Evolutionary conservation across 163 green algal species (phyloP), one percentile per base, ranked within the genome.

Genomic region (Scenedesmus sp.): DNA sequence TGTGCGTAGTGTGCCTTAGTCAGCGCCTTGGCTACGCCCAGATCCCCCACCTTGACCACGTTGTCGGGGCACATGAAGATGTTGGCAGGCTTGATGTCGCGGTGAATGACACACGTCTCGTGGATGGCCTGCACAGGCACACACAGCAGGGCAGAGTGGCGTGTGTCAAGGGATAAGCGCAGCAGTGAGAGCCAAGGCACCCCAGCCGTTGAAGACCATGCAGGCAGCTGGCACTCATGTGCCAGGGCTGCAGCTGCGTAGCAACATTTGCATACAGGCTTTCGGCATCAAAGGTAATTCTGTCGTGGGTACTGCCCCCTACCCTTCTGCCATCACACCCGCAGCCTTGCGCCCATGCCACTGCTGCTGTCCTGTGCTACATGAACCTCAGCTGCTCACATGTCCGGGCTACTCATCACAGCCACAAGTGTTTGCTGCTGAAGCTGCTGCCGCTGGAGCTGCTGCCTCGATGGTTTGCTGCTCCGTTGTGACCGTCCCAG

Each of bases 11-110:
- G 88, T 59, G 94, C 94, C 88, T 95, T 96, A 37, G 87, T 95
- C 20, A 98, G 92, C 82, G 97, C 89, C 93, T 98, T 97, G 24
- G 96, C 96, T 61, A 98, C 96, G n/a, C 97, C 97, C 90, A 98
- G 93, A 92, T 98, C 97, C 0, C 94, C 97, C 46, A 87, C 86
- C 94, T 96, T 97, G 85, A 96, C 93, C 68, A 97, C 82, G 81
- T 97, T 96, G 56, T 96, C 92, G 76, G 92, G 85, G 46, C 94
- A 95, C 81, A 97, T 94, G 85, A 98, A 96, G 49, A 98, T 95
- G 91, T 98, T 98, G 73, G 94, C 95, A 7, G 95, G 93, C 91
- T 98, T 98, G 88, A 98, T 96, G 93, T 97, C 95, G 18, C 95
- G 93, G 89, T 98, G 97, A 49, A 98, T 96, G 56, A 98, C 95